Conservation (phyloP, 495 filamentous ascomycete genomes). For the Diplogelasinospora grovesii region DNA sequence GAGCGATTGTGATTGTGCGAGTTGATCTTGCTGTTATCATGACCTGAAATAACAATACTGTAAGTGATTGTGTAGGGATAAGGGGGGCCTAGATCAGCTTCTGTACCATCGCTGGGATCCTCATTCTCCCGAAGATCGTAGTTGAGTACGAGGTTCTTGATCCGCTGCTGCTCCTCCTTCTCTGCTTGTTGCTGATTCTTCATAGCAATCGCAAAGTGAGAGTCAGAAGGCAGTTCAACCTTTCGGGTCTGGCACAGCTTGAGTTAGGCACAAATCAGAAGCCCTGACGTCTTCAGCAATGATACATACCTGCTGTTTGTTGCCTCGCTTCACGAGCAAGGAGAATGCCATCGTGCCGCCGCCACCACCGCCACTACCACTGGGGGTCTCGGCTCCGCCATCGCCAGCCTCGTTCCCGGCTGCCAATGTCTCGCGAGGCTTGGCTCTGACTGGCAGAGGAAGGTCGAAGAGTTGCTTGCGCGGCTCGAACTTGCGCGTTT, state of each 20-base stretch:
- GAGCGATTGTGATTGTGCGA: conserved; percentile 42
- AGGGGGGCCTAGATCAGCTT: conserved; percentile 37
- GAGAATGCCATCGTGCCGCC: conserved; percentile 79
- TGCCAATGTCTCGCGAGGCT: conserved; percentile 51
- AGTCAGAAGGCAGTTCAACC: conserved; percentile 91
- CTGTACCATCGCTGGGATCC: conserved; percentile 70
- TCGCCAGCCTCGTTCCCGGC: conserved; percentile 32
- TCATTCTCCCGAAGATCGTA: conserved; percentile 81
- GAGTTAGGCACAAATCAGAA: neutral
- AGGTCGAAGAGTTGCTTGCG: conserved; percentile 92
- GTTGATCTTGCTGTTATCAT: conserved; percentile 42
- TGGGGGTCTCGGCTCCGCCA: neutral
- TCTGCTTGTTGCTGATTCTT: conserved; percentile 91
- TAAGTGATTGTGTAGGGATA: conserved; percentile 40
- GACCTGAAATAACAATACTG: conserved; percentile 30
- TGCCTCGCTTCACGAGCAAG: conserved; percentile 90
- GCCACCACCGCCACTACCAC: too few species aligned
- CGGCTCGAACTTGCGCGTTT: conserved; percentile 89
- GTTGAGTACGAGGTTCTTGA: conserved; percentile 95
- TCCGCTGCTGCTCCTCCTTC: conserved; percentile 91
- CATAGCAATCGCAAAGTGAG: conserved; percentile 91
- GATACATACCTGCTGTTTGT: conserved; percentile 74
- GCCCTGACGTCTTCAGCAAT: neutral
- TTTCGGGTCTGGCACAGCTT: conserved; percentile 64
- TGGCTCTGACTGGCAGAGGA: conserved; percentile 79